Base-by-base conservation (phyloP, 805 yeast genomes). In the Grigorovia yakushimaensis region DNA sequence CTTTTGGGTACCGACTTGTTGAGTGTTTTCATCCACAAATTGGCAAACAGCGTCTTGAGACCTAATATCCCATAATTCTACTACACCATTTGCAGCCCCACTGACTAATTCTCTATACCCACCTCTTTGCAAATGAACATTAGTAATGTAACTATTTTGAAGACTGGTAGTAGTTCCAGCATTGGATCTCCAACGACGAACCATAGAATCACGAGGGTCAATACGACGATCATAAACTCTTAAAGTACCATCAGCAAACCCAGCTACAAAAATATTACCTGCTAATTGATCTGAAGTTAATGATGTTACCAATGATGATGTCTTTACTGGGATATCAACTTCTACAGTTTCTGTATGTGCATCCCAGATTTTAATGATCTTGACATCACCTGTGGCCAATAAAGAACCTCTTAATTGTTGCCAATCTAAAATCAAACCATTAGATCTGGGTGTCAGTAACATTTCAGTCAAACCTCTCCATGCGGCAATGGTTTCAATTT, bases 241-340 rank as follows among this genome's bases (percentile, higher is more conserved):
- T 41, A 93, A 68, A 10, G 85, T 79, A 77, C 98, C 73, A 63
- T 93, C 98, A 23, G 82, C 88, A 64, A 91, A 93, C 0, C 98
- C 98, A 8, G 94, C 89, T 39, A 87, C 81, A 55, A 93, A 79
- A 1, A 88, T 73, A 56, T 91, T 82, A 17, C 98, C 98, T 0
- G 96, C 87, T 9, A 93, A 91, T 60, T 91, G 97, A 61, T 93
- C 98, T 0, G 97, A 88, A 0, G 98, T 89, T 45, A 93, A 69
- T 0, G 94, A 75, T 0, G 96, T 84, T 44, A 93, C 83, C n/a
- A 91, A 80, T 18, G 91, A 81, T 0, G 95, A 80, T 0, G 96
- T 86, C 48, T 96, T 74, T 0, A 95, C 94, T 0, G 98, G 96
- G 44, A 93, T 83, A 57, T 88, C 96, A 17, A 79, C 78, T 43